Percentiles rank a stretch among this genome's conserved stretches.
phyloP scores from a whole-genome alignment of 108 stramenopile genomes.

The Cyclotella choctawhatcheeana region DNA sequence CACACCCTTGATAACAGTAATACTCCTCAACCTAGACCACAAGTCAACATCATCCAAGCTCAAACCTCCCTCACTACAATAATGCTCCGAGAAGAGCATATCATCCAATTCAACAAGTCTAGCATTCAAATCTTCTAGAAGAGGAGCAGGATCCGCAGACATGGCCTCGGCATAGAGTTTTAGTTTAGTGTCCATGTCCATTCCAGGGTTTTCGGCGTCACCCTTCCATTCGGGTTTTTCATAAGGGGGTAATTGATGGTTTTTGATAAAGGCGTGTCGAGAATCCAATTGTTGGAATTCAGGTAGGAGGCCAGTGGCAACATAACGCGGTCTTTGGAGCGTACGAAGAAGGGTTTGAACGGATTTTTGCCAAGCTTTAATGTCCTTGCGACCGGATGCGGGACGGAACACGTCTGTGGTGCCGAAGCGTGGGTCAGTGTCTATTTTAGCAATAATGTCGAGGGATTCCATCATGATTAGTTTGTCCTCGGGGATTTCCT shows the following conservation, averaged over 20 bases:
- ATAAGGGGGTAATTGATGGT: constrained; percentile 91
- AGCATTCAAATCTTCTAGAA: constrained; percentile 86
- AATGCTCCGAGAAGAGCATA: constrained; percentile 79
- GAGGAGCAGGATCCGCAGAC: constrained; percentile 75
- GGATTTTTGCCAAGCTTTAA: constrained; percentile 93
- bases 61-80: constrained; percentile 87
- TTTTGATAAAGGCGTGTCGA: constrained; percentile 90
- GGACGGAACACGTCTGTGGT: constrained; percentile 70
- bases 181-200: constrained; percentile 79
- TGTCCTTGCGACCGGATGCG: constrained; percentile 82
- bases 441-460: constrained; percentile 91
- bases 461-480: constrained; percentile 93
- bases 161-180: constrained; percentile 85
- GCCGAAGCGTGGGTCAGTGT: constrained; percentile 91
- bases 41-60: constrained; percentile 91
- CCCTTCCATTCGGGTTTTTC: constrained; percentile 91
- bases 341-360: constrained; percentile 80
- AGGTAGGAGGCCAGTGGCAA: constrained; percentile 89
- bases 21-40: constrained; percentile 88
- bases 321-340: constrained; percentile 94
- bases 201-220: constrained; percentile 59
- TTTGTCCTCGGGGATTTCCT: constrained; percentile 75
- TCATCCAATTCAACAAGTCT: constrained; percentile 87
- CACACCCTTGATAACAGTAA: constrained; percentile 88
- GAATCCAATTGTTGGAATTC: constrained; percentile 92